These are phyloP conservation scores for Ustilago cynodontis DNA, from an alignment of 1,284 basidiomycete genomes.

Conservation along the genomic window DNA sequence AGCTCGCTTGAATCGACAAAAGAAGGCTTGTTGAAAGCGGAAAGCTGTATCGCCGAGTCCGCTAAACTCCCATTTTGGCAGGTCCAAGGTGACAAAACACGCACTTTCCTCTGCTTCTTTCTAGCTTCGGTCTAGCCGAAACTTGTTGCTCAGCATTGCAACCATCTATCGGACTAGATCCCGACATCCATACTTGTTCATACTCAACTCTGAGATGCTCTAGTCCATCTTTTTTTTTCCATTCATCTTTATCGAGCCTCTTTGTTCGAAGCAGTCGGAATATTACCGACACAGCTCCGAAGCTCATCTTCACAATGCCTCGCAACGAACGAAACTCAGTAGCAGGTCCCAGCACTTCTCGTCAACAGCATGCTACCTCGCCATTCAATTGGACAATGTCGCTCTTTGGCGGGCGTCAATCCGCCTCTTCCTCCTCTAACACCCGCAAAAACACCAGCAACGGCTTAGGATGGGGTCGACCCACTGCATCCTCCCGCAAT, in stretches of 20 bases:
- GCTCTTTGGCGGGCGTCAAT: constrained; percentile 34
- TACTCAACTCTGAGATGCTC: neutral
- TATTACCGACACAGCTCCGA: too few species aligned
- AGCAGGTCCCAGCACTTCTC: constrained; percentile 23
- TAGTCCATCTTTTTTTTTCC: too few species aligned
- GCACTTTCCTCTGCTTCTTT: neutral
- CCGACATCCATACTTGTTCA: too few species aligned
- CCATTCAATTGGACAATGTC: constrained; percentile 36
- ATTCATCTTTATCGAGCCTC: neutral
- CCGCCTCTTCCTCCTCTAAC: neutral
- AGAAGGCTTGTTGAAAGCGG: constrained; percentile 1
- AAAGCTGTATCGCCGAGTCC: constrained; percentile 1
- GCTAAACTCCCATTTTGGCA: neutral
- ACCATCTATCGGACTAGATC: neutral
- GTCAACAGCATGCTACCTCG: constrained; percentile 11
- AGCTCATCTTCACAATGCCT: constrained; percentile 1
- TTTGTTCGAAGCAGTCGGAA: neutral
- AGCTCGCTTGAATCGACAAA: neutral
- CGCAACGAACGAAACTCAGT: constrained; percentile 1
- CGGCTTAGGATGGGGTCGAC: constrained; percentile 28
- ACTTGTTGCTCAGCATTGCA: too few species aligned
- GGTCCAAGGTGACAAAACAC: neutral
- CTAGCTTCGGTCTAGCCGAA: too few species aligned
- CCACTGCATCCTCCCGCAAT: constrained; percentile 6
- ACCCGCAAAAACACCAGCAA: neutral